Evolutionary conservation across 1,284 basidiomycete genomes (phyloP).

Genomic region (Cerrena zonata): DNA sequence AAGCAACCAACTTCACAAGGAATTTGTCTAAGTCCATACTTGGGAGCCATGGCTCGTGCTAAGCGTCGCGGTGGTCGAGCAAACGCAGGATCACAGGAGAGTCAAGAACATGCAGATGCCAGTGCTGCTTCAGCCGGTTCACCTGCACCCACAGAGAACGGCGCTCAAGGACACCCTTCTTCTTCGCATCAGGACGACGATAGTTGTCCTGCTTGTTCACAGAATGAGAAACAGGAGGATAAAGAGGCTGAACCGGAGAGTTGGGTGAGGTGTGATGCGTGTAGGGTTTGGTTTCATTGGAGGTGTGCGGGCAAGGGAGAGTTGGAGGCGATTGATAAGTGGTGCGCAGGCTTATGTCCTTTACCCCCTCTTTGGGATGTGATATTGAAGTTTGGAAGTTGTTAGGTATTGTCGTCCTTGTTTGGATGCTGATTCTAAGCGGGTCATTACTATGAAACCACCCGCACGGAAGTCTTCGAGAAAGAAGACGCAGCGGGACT

Average conservation of each 20-base stretch:
- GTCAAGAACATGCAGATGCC: neutral
- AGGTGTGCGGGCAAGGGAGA: constrained; percentile 66
- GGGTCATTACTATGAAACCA: constrained; percentile 64
- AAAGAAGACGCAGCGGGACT: constrained; percentile 67
- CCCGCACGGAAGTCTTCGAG: constrained; percentile 74
- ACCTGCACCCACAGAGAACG: neutral
- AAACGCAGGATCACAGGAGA: constrained; percentile 17
- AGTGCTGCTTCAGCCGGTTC: neutral
- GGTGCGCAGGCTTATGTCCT: constrained; percentile 29
- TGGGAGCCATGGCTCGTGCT: constrained; percentile 23
- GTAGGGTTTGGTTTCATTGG: constrained; percentile 80
- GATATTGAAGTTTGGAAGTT: neutral
- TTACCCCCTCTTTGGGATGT: neutral
- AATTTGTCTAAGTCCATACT: too few relatives aligned
- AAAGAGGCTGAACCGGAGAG: constrained; percentile 35
- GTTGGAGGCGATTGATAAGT: constrained; percentile 55
- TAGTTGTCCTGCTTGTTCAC: constrained; percentile 15
- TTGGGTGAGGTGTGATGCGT: constrained; percentile 73
- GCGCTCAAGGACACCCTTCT: constrained; percentile 5
- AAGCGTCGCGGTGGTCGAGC: constrained; percentile 20
- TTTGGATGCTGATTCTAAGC: constrained; percentile 49
- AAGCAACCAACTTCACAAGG: too few relatives aligned
- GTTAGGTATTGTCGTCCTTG: constrained; percentile 69
- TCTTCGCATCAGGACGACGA: constrained; percentile 11
- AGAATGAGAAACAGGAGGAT: constrained; percentile 6